Evolutionary conservation across 1,284 basidiomycete species (phyloP).

Genomic region (Mycena sp.): DNA sequence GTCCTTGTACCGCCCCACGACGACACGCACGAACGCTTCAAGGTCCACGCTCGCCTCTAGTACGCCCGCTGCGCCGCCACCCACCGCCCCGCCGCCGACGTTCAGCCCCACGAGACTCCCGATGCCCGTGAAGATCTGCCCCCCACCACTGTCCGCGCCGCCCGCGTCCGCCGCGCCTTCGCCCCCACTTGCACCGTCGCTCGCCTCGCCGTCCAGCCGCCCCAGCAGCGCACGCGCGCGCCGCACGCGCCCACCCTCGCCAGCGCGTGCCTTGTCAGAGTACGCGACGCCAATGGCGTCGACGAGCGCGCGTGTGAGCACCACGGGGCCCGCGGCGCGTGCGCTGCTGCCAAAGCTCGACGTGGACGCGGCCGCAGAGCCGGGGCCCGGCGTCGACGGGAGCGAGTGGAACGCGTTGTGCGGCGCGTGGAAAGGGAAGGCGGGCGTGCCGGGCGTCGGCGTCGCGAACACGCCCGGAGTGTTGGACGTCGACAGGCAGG

Average conservation of each 20-base stretch:
- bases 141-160: slow-evolving; percentile 31
- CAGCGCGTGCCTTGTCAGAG: slow-evolving; percentile 58
- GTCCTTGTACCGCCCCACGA: slow-evolving; percentile 37
- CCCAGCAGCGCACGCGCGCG: slow-evolving; percentile 54
- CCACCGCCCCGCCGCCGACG: slow-evolving; percentile 43
- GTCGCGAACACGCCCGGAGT: slow-evolving; percentile 27
- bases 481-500: slow-evolving; percentile 42
- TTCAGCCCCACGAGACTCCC: slow-evolving; percentile 47
- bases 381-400: slow-evolving; percentile 18
- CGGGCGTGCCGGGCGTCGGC: slow-evolving; percentile 23
- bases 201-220: slow-evolving; percentile 36
- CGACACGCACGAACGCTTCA: slow-evolving; percentile 43
- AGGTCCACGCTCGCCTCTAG: slow-evolving; percentile 58
- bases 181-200: slow-evolving; percentile 40
- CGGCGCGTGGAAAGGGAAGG: slow-evolving; percentile 18
- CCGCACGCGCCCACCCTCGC: slow-evolving; percentile 69
- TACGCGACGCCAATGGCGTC: slow-evolving; percentile 60
- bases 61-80: slow-evolving; percentile 45
- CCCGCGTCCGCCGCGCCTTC: slow-evolving; percentile 29
- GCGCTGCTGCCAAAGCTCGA: no score
- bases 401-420: slow-evolving; percentile 3
- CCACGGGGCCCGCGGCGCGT: no score
- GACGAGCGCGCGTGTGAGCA: slow-evolving; percentile 60
- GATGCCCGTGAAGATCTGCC: slow-evolving; percentile 48
- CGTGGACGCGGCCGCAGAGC: slow-evolving; percentile 11